phyloP scores from a whole-genome alignment of 192 early-diverging fungal genomes.

The Coemansia sp. region DNA sequence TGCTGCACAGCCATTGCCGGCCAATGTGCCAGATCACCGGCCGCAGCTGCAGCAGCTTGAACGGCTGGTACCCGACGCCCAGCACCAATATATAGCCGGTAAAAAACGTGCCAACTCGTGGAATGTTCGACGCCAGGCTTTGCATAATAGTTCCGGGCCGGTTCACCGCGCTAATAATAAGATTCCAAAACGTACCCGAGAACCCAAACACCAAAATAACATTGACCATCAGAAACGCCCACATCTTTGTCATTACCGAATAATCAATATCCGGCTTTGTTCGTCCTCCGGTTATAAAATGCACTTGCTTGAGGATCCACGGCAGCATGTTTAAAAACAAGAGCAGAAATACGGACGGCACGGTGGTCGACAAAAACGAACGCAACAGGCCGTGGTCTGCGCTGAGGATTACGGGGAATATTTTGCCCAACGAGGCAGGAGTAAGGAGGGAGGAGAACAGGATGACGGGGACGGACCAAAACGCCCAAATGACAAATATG shows the following conservation, averaged over 20 bases:
- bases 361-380: constrained; percentile 63
- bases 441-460: constrained; percentile 66
- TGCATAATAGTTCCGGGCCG: constrained; percentile 63
- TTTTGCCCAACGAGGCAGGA: constrained; percentile 58
- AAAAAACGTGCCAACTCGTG: constrained; percentile 75
- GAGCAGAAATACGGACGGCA: constrained; percentile 72
- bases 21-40: constrained; percentile 62
- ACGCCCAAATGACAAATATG: constrained; percentile 68
- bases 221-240: constrained; percentile 75
- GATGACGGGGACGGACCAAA: constrained; percentile 74
- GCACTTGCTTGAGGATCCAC: constrained; percentile 61
- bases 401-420: constrained; percentile 63
- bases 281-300: constrained; percentile 42
- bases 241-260: constrained; percentile 66
- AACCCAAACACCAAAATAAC: constrained; percentile 74
- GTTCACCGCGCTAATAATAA: constrained; percentile 64
- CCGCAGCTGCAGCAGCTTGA: constrained; percentile 68
- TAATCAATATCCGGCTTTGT: constrained; percentile 50
- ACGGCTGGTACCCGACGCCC: constrained; percentile 69
- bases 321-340: constrained; percentile 71
- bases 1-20: constrained; percentile 64
- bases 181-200: constrained; percentile 66
- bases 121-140: constrained; percentile 65
- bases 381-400: constrained; percentile 57
- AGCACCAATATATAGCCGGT: constrained; percentile 72